A percentile compares a stretch with the other conserved stretches of the same genome.
phyloP scores from a whole-genome alignment of 2,329 filamentous ascomycete genomes.

The Pestalotiopsis sp. region DNA sequence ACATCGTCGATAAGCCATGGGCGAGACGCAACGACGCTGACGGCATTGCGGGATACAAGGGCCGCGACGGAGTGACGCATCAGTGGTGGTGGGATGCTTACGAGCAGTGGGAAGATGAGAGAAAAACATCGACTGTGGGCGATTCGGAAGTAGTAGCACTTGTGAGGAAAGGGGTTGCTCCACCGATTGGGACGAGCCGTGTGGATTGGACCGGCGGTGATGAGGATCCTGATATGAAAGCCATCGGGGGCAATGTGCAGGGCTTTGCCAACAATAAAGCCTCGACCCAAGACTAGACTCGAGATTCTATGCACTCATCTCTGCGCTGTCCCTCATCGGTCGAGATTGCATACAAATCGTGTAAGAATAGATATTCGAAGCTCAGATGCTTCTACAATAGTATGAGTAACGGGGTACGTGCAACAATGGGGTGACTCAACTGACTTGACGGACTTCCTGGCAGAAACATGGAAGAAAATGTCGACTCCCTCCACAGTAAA shows the following conservation, averaged over 20 bases:
- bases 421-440: no score
- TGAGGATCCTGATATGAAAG: conserved; percentile 17
- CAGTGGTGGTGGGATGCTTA: conserved; percentile 55
- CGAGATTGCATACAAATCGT: no score
- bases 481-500: no score
- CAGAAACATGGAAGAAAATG: no score
- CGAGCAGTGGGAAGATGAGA: conserved; percentile 37
- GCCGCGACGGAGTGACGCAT: conserved; percentile 53
- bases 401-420: no score
- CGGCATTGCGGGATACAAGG: conserved; percentile 48
- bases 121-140: not conserved
- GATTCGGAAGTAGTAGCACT: conserved; percentile 13
- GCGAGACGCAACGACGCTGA: conserved; percentile 41
- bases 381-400: no score
- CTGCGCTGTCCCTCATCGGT: no score
- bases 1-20: conserved; percentile 61
- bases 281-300: not conserved
- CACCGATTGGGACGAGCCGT: conserved; percentile 6
- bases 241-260: conserved; percentile 19
- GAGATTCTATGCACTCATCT: not conserved
- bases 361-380: no score
- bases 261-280: conserved; percentile 19
- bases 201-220: conserved; percentile 11
- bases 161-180: conserved; percentile 19
- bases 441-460: no score